Base-by-base conservation (phyloP, 345 rosid species). In the Eucalyptus marginata region DNA sequence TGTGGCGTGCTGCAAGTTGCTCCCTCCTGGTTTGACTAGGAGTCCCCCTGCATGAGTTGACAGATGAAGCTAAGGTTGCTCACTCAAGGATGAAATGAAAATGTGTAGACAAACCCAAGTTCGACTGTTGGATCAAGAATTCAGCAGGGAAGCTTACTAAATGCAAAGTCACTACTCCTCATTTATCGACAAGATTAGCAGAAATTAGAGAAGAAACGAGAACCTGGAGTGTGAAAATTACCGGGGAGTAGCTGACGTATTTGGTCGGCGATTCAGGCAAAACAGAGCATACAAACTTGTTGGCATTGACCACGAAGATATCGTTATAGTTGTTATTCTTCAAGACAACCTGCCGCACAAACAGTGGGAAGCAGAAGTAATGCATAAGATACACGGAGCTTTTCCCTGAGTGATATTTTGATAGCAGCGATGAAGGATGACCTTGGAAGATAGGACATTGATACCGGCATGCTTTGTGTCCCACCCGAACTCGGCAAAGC, bases 401-500 rank as follows among this genome's bases (percentile, higher is more conserved):
- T 49, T 86, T n/a, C 54, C 64, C 58, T 2, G 29, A 76, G 47
- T 40, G 47, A 76, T 76, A 20, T 76, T 22, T 22, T 86, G 44
- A 46, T 29, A 87, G 64, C 17, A 5, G 14, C 15, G 22, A 12
- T 6, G n/a, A 11, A 49, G 62, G 33, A 24, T 44, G 31, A 95
- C 99, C 96, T 94, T 91, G 51, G 99, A 93, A 40, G 95, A 91
- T 68, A 96, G 98, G 58, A 97, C 92, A 68, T 93, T 94, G 12
- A 97, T 92, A 43, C 99, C 99, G 40, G 96, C 94, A 56, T 95
- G 91, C 93, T 97, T 97, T 64, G 91, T 89, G 87, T 97, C 99
- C 99, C 99, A 97, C 13, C 99, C 95, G 84, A 96, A 97, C 91
- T 95, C 96, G 11, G 86, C 89, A 90, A 90, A 91, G 86, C 88